Percentiles rank a stretch among this genome's conserved stretches.
These are phyloP conservation scores for Raddia guianensis DNA, from an alignment of 176 grass and related monocot genomes.

Conservation along the genomic window DNA sequence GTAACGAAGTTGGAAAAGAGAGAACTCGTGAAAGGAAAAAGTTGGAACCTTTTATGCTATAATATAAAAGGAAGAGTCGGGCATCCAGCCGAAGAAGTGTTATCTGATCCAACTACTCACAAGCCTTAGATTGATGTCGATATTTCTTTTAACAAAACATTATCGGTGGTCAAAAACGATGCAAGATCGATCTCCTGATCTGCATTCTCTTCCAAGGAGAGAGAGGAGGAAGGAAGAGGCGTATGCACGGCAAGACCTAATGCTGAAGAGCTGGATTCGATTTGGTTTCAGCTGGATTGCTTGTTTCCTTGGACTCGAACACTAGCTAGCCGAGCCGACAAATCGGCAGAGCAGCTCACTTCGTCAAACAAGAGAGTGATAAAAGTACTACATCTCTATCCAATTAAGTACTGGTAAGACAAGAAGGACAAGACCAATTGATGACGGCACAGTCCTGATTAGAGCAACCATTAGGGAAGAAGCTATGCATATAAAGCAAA, in stretches of 20 bases:
- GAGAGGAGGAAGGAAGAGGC: no score
- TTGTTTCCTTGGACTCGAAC: conserved; percentile 9
- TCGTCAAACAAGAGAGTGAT: not conserved
- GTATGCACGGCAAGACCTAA: not conserved
- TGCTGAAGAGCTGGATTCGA: not conserved
- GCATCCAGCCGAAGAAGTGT: not conserved
- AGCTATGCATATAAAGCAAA: not conserved
- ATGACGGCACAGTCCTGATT: not conserved
- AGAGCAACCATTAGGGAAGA: not conserved
- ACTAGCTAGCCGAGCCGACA: not conserved
- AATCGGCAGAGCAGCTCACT: not conserved
- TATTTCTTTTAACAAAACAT: not conserved
- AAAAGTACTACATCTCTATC: not conserved
- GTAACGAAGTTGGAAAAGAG: no score
- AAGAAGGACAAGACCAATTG: not conserved
- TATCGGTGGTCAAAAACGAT: not conserved
- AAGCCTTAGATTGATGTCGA: not conserved
- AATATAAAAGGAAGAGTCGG: not conserved
- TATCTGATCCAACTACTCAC: not conserved
- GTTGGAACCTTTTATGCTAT: not conserved
- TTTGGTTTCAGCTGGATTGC: not conserved
- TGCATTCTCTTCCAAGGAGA: not conserved
- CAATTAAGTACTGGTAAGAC: not conserved
- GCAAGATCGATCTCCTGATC: not conserved
- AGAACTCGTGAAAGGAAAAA: not conserved